Conservation (phyloP, 2,329 filamentous ascomycete species). For the Aspergillus nomiae region DNA sequence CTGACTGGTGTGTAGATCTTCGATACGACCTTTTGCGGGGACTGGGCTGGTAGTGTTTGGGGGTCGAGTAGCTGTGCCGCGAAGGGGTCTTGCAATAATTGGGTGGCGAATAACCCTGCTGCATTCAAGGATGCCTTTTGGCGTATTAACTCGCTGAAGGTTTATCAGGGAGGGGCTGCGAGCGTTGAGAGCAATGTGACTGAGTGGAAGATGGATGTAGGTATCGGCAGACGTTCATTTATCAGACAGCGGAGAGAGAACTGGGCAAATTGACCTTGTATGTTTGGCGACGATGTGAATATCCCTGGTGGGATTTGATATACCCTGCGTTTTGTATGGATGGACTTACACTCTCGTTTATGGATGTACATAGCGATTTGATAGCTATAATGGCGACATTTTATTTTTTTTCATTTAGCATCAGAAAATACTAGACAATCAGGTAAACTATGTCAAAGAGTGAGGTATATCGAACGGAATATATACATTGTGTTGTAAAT, state of each 20-base stretch:
- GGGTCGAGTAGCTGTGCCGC: conserved; percentile 59
- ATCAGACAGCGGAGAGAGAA: not conserved
- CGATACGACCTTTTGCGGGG: conserved; percentile 84
- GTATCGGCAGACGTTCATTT: not conserved
- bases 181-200: not conserved
- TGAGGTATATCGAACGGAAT: not conserved
- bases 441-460: not conserved
- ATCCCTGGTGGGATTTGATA: not conserved
- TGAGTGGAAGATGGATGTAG: not conserved
- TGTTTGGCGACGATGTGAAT: not conserved
- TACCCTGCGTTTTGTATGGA: not conserved
- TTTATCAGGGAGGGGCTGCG: conserved; percentile 51
- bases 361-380: conserved; percentile 2
- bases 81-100: conserved; percentile 70
- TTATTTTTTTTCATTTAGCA: not conserved
- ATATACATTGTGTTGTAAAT: conserved; percentile 4
- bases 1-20: conserved; percentile 40
- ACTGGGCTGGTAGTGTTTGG: conserved; percentile 80
- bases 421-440: not conserved
- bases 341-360: not conserved
- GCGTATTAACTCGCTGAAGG: conserved; percentile 71
- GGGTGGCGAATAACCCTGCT: conserved; percentile 68
- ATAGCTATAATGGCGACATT: not conserved
- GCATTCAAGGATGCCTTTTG: conserved; percentile 76
- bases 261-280: not conserved